A percentile compares a stretch with the other conserved stretches of the same genome.
These are phyloP conservation scores for Cylindrotheca fusiformis DNA, from an alignment of 108 stramenopile species.

Conservation along the genomic window DNA sequence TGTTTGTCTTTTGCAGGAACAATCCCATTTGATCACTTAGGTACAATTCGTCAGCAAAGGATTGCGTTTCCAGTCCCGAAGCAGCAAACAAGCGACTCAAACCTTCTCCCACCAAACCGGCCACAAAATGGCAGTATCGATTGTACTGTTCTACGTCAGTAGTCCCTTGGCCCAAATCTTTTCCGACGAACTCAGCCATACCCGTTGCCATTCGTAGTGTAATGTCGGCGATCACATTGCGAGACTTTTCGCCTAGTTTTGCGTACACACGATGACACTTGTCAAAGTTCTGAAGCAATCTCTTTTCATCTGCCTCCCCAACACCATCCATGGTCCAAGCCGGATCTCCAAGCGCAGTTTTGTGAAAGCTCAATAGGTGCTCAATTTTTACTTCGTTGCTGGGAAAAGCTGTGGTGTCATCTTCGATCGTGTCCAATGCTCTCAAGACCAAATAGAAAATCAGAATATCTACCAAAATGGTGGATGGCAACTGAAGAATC, in stretches of 20 bases:
- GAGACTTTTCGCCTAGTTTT: slow-evolving; percentile 51
- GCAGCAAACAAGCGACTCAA: slow-evolving; percentile 92
- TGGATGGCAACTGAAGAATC: slow-evolving; percentile 90
- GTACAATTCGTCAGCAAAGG: slow-evolving; percentile 60
- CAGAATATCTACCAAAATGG: slow-evolving; percentile 86
- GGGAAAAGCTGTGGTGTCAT: slow-evolving; percentile 94
- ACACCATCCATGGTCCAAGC: slow-evolving; percentile 88
- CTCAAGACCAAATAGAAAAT: slow-evolving; percentile 97
- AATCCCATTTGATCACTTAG: slow-evolving; percentile 97
- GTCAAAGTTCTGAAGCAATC: slow-evolving; percentile 89
- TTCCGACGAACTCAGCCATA: slow-evolving; percentile 97
- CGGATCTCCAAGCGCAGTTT: slow-evolving; percentile 85
- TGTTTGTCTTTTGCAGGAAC: slow-evolving; percentile 99
- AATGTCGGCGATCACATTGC: slow-evolving; percentile 90
- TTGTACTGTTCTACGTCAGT: slow-evolving; percentile 87
- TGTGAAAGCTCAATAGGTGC: slow-evolving; percentile 79
- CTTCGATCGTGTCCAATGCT: slow-evolving; percentile 98
- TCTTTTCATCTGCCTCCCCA: slow-evolving; percentile 92
- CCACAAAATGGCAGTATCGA: slow-evolving; percentile 98
- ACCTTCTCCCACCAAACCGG: slow-evolving; percentile 98
- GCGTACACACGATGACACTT: slow-evolving; percentile 86
- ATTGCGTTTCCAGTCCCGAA: slow-evolving; percentile 70
- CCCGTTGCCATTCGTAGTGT: slow-evolving; percentile 96
- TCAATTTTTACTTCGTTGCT: slow-evolving; percentile 81
- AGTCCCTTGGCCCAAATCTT: slow-evolving; percentile 98